Evolutionary conservation across 2,329 filamentous ascomycete species (phyloP).

Genomic region (Ciborinia camelliae): DNA sequence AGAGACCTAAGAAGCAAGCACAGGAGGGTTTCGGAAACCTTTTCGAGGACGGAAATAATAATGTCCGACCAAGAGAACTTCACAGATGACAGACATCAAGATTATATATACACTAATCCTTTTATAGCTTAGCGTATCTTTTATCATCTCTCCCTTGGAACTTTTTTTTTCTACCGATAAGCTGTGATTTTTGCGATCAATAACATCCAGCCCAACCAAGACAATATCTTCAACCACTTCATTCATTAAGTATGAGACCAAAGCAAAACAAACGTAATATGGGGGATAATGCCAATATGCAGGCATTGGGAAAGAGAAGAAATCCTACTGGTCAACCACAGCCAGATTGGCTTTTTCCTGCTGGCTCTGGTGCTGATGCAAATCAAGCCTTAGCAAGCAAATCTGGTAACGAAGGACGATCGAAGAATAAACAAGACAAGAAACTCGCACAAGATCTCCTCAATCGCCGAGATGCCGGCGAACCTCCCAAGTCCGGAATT

Average conservation of each 20-base stretch:
- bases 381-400: conserved; percentile 25
- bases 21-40: too few species aligned
- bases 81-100: too few species aligned
- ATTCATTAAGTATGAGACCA: conserved; percentile 3
- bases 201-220: not conserved
- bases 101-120: not conserved
- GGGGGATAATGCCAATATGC: conserved; percentile 36
- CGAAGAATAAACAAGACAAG: conserved; percentile 34
- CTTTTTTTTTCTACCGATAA: conserved; percentile 17
- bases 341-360: conserved; percentile 38
- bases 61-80: too few species aligned
- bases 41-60: conserved; percentile 4
- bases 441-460: conserved; percentile 34
- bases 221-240: not conserved
- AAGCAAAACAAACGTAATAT: conserved; percentile 21
- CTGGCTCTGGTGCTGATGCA: conserved; percentile 20
- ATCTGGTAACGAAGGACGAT: conserved; percentile 22
- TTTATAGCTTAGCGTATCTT: not conserved
- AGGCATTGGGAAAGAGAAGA: conserved; percentile 37
- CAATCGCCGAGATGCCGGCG: conserved; percentile 29
- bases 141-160: conserved; percentile 1
- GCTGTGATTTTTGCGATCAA: conserved; percentile 2
- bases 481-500: conserved; percentile 40
- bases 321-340: conserved; percentile 26
- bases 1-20: conserved; percentile 16